Percentiles rank a stretch among this genome's conserved stretches.
These are phyloP conservation scores for Poterioochromonas sp. DNA, from an alignment of 352 stramenopile species.

Conservation along the genomic window DNA sequence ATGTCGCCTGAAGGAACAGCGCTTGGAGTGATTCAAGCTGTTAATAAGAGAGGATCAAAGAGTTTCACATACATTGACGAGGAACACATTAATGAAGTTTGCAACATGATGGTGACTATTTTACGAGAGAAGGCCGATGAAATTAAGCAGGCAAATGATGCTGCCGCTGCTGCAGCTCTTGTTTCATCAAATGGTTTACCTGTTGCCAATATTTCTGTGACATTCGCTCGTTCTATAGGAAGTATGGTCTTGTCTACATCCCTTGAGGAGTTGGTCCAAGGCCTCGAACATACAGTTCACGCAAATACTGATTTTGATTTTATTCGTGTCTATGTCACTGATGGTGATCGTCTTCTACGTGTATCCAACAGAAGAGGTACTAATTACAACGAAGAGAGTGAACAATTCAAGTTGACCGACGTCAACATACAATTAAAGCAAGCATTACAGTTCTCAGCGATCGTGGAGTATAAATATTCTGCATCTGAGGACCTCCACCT, in stretches of 20 bases:
- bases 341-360: background rate
- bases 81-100: background rate
- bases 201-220: too few relatives aligned
- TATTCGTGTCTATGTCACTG: background rate
- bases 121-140: background rate
- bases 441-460: background rate
- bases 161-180: background rate
- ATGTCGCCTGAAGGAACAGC: background rate
- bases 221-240: background rate
- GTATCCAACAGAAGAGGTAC: background rate
- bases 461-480: background rate
- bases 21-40: slow-evolving; percentile 20
- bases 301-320: background rate
- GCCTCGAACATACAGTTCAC: background rate
- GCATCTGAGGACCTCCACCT: background rate
- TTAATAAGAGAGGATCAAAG: background rate
- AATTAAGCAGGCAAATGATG: background rate
- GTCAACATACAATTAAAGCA: background rate
- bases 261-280: background rate
- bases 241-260: background rate
- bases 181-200: too few relatives aligned
- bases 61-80: slow-evolving; percentile 11
- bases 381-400: background rate
- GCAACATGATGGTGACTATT: background rate
- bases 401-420: background rate